Evolutionary conservation across 1,284 basidiomycete genomes (phyloP), one percentile per base, ranked within the genome.

Genomic region (Waitea zeae): DNA sequence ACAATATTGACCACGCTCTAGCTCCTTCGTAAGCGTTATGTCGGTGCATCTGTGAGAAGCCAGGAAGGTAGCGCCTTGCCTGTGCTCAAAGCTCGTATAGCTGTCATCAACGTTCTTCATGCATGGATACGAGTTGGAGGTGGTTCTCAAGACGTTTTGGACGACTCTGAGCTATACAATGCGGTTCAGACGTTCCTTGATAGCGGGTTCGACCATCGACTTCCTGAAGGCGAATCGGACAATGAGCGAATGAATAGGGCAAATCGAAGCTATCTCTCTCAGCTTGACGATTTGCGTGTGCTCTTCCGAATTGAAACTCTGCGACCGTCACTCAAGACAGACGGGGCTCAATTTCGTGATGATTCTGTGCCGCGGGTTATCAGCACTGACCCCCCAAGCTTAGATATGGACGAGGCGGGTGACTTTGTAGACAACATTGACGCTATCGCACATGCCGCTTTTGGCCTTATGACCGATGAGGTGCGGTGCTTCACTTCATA

Each of bases 381-480:
- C n/a, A n/a, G n/a, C n/a, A n/a, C n/a, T n/a, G n/a, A 74, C 17
- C 57, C 69, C 13, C 77, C 76, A 2, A 67, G 78, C 45, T 51
- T 84, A 18, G 80, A 84, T 48, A 59, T 58, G n/a, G 53, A 74
- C 37, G 59, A 63, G 32, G 61, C 75, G 0, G 76, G 77, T 41
- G 69, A 73, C 30, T 61, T 86, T 26, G 77, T 84, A 15, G 70
- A 72, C 38, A 74, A 70, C 42, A 42, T 86, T 39, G 77, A 86
- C 44, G 66, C 72, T 1, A 79, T 84, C 70, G 74, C 70, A 1
- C 58, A 58, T 38, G 74, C 78, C 24, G 70, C 75, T 2, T 72
- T 80, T 46, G 70, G 67, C 40, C 81, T 79, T 44, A 66, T 86
- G 30, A 70, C 67, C 19, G 69, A 77, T 50, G 79, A 83, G 59